Conservation (phyloP, 129 eudicot species). For the Artemisia argyi region DNA sequence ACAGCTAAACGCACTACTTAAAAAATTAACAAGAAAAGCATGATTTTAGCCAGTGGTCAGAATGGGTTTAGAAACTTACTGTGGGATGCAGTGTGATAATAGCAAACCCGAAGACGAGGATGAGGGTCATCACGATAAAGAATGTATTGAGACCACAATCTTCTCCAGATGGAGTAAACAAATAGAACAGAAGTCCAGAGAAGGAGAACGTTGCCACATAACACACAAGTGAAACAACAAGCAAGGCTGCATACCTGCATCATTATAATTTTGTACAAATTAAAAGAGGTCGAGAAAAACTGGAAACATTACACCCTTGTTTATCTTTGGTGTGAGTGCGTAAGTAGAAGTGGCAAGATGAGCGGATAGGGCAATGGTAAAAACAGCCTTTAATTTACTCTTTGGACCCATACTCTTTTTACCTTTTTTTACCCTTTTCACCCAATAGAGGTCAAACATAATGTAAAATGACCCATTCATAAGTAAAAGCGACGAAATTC, state of each 20-base stretch:
- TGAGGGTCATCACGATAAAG: conserved; percentile 80
- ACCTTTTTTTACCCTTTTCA: no score
- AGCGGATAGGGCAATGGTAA: not conserved
- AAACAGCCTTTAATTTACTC: not conserved
- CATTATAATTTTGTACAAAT: not conserved
- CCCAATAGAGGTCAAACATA: not conserved
- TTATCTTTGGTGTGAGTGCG: not conserved
- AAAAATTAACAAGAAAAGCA: not conserved
- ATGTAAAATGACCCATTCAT: conserved; percentile 10
- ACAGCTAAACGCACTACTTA: not conserved
- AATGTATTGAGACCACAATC: conserved; percentile 93
- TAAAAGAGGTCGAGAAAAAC: not conserved
- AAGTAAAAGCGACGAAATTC: conserved; percentile 5
- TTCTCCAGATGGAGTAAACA: conserved; percentile 83
- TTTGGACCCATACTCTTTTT: not conserved
- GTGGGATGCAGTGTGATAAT: conserved; percentile 79
- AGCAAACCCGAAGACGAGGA: conserved; percentile 78
- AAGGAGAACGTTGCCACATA: conserved; percentile 73
- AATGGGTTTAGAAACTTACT: conserved; percentile 49
- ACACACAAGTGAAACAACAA: conserved; percentile 83
- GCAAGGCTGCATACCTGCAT: conserved; percentile 88
- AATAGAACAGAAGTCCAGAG: conserved; percentile 75
- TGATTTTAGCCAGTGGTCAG: conserved; percentile 1
- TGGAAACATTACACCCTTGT: not conserved
- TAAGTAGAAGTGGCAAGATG: not conserved